These are phyloP conservation scores for Suillus lakei DNA, from an alignment of 768 basidiomycete species.

Conservation along the genomic window DNA sequence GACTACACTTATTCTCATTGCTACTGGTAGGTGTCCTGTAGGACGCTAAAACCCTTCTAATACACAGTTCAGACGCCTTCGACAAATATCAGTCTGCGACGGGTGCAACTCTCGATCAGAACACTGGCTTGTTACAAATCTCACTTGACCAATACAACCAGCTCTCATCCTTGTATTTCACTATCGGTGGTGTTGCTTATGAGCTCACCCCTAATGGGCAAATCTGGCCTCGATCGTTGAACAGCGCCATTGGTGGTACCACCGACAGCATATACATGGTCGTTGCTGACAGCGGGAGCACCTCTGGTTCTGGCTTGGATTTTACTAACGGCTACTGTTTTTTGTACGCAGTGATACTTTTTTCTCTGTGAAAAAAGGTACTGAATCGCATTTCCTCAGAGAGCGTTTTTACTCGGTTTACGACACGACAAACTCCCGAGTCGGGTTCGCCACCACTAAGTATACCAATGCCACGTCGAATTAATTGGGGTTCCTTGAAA, in stretches of 20 bases:
- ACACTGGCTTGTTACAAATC: constrained; percentile 34
- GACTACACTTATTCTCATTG: constrained; percentile 27
- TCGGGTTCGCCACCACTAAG: constrained; percentile 46
- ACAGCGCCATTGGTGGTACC: constrained; percentile 32
- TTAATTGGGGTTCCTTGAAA: background rate
- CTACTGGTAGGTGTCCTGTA: constrained; percentile 2
- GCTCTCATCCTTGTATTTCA: constrained; percentile 31
- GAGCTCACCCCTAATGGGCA: constrained; percentile 31
- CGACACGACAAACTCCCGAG: constrained; percentile 41
- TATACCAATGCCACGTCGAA: constrained; percentile 31
- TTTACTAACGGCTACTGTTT: constrained; percentile 27
- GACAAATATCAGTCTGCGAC: constrained; percentile 25
- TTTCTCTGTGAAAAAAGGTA: background rate
- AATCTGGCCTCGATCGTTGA: constrained; percentile 39
- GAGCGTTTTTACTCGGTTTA: constrained; percentile 50
- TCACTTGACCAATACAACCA: constrained; percentile 27
- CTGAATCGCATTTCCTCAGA: constrained; percentile 16
- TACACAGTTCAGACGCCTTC: constrained; percentile 29
- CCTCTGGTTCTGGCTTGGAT: constrained; percentile 22
- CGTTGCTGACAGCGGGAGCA: constrained; percentile 19
- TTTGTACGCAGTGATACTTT: constrained; percentile 44
- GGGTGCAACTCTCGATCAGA: constrained; percentile 27
- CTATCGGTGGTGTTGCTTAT: constrained; percentile 25
- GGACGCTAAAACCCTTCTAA: constrained; percentile 24
- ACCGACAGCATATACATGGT: constrained; percentile 33